Conservation (phyloP, 495 filamentous ascomycete genomes). For the Hypoxylon rickii region DNA sequence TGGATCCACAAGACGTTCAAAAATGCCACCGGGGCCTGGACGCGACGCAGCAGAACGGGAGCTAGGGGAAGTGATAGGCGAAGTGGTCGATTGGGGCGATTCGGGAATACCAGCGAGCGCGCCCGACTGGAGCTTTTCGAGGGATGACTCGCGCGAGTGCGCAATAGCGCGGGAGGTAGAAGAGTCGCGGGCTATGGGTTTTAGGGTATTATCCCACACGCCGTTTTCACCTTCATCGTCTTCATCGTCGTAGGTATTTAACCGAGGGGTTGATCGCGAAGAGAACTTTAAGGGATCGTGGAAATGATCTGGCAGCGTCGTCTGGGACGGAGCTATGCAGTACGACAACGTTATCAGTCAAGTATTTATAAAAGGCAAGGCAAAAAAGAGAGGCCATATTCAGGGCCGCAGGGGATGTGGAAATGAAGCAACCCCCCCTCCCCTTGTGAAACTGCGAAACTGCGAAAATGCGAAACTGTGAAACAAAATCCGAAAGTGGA, state of each 20-base stretch:
- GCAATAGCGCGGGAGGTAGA: constrained; percentile 41
- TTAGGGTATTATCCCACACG: constrained; percentile 50
- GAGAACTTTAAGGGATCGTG: constrained; percentile 51
- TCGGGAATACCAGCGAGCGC: constrained; percentile 47
- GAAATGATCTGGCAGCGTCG: constrained; percentile 54
- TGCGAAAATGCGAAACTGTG: constrained; percentile 25
- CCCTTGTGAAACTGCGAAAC: not conserved
- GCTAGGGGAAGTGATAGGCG: constrained; percentile 36
- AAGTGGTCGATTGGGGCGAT: constrained; percentile 34
- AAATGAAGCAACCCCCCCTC: constrained; percentile 19
- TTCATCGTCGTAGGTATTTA: constrained; percentile 48
- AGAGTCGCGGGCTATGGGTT: constrained; percentile 42
- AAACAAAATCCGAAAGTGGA: constrained; percentile 28
- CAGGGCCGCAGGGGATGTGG: constrained; percentile 16
- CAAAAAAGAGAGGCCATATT: constrained; percentile 13
- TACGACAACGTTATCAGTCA: constrained; percentile 33
- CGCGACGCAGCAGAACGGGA: constrained; percentile 44
- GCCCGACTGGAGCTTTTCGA: constrained; percentile 57
- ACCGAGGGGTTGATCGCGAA: constrained; percentile 46
- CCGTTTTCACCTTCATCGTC: constrained; percentile 37
- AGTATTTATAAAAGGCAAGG: not conserved
- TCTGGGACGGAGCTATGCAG: constrained; percentile 55
- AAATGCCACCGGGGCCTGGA: constrained; percentile 54
- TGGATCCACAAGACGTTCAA: constrained; percentile 65
- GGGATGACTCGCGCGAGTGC: constrained; percentile 55